These are phyloP conservation scores for Microdochium trichocladiopsis DNA, from an alignment of 2,329 filamentous ascomycete genomes.

Conservation along the genomic window DNA sequence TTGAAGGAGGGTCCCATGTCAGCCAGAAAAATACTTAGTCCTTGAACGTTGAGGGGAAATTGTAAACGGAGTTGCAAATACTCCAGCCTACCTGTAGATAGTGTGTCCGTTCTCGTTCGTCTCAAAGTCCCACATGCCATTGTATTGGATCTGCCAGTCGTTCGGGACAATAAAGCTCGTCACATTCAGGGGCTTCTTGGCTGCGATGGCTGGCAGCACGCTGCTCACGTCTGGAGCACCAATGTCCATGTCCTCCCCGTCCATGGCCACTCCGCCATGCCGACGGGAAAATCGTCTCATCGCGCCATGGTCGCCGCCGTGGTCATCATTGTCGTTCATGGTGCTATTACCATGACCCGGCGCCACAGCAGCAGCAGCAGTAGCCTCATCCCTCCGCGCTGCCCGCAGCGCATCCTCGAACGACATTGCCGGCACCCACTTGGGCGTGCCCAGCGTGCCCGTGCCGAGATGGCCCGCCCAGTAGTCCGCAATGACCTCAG, in stretches of 20 bases:
- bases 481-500: conserved; percentile 14
- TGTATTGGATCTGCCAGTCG: conserved; percentile 34
- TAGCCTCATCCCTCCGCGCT: background rate
- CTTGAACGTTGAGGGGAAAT: too few species aligned
- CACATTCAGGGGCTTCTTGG: conserved; percentile 17
- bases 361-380: background rate
- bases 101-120: background rate
- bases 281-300: background rate
- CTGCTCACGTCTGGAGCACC: conserved; percentile 5
- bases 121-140: conserved; percentile 44
- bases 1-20: background rate
- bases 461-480: conserved; percentile 20
- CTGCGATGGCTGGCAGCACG: conserved; percentile 13
- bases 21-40: too few species aligned
- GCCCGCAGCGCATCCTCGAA: conserved; percentile 16
- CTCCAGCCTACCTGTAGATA: background rate
- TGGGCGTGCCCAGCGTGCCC: conserved; percentile 14
- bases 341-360: background rate
- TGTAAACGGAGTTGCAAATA: background rate
- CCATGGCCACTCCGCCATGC: background rate
- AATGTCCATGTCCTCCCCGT: background rate
- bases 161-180: conserved; percentile 20
- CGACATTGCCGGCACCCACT: conserved; percentile 15
- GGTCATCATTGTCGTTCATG: background rate
- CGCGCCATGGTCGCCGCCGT: background rate